Percentiles rank a stretch among this genome's conserved stretches.
These are phyloP conservation scores for Exserohilum rostratum DNA, from an alignment of 2,329 filamentous ascomycete species.

Conservation along the genomic window DNA sequence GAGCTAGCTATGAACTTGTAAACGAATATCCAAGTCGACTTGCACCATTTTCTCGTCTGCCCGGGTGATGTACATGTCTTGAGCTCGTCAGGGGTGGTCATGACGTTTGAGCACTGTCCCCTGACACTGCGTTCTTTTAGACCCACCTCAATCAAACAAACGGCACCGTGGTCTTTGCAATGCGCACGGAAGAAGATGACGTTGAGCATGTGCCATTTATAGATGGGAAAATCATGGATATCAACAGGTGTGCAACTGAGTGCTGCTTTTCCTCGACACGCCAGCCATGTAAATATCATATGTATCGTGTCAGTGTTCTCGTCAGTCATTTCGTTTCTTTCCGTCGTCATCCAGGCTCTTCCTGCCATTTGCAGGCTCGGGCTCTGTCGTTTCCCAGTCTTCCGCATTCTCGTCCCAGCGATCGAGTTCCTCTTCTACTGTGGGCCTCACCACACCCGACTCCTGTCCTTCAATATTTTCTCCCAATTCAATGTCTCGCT, in stretches of 20 bases:
- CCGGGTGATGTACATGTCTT: slow-evolving; percentile 5
- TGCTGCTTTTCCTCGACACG: not conserved
- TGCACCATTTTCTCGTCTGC: slow-evolving; percentile 24
- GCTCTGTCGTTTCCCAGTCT: slow-evolving; percentile 68
- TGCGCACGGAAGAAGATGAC: not conserved
- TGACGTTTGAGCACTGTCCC: not conserved
- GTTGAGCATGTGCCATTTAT: not conserved
- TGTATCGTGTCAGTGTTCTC: slow-evolving; percentile 13
- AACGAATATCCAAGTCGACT: slow-evolving; percentile 45
- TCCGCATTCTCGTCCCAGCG: slow-evolving; percentile 90
- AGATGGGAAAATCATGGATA: not conserved
- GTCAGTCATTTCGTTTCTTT: slow-evolving; percentile 53
- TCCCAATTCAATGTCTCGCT: slow-evolving; percentile 75
- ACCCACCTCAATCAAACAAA: not conserved
- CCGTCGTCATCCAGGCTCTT: slow-evolving; percentile 32
- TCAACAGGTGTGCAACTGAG: not conserved
- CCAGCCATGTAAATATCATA: slow-evolving; percentile 9
- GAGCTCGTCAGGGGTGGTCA: not conserved
- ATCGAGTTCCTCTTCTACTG: slow-evolving; percentile 81
- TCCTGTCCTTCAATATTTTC: slow-evolving; percentile 65
- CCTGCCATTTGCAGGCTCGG: slow-evolving; percentile 37
- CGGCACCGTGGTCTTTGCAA: not conserved
- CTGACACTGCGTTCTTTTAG: not conserved
- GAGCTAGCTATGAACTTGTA: slow-evolving; percentile 46
- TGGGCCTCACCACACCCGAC: slow-evolving; percentile 61